phyloP scores from a whole-genome alignment of 345 rosid genomes.

The Trapa incisa region DNA sequence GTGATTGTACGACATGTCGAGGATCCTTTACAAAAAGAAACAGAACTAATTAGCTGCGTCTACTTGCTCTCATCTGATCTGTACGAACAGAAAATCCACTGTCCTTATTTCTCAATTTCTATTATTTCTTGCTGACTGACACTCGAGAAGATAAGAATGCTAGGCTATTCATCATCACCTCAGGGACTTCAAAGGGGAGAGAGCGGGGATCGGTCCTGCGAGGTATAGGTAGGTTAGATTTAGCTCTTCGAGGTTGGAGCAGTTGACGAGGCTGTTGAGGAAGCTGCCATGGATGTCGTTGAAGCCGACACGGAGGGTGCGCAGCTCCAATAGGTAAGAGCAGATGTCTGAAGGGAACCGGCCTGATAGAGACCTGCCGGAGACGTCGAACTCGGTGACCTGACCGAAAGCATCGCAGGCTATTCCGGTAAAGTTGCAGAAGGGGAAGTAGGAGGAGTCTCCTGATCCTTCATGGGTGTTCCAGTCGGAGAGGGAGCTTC shows the following conservation, averaged over 20 bases:
- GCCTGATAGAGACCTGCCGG: conserved; percentile 55
- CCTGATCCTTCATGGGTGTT: conserved; percentile 19
- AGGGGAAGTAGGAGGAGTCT: conserved; percentile 5
- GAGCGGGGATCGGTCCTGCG: conserved; percentile 45
- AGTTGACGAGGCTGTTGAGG: conserved; percentile 38
- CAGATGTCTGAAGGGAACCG: conserved; percentile 50
- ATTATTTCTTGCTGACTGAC: too few species aligned
- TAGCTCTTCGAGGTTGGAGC: conserved; percentile 57
- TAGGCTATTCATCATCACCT: background rate
- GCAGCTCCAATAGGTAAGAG: conserved; percentile 56
- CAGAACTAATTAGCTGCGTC: background rate
- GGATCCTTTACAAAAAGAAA: conserved; percentile 11
- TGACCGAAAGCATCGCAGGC: conserved; percentile 44
- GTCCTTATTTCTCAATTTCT: too few species aligned
- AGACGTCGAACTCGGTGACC: conserved; percentile 45
- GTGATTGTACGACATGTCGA: conserved; percentile 59
- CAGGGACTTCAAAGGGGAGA: conserved; percentile 43
- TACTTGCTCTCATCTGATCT: too few species aligned
- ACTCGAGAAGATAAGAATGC: background rate
- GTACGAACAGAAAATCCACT: too few species aligned
- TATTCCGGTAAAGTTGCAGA: conserved; percentile 62
- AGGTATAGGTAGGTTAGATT: conserved; percentile 26
- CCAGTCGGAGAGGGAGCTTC: conserved; percentile 49
- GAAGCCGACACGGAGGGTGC: conserved; percentile 46
- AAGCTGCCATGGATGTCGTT: conserved; percentile 49